Conservation (phyloP, 176 grass and related monocot genomes). For the Leersia perrieri region DNA sequence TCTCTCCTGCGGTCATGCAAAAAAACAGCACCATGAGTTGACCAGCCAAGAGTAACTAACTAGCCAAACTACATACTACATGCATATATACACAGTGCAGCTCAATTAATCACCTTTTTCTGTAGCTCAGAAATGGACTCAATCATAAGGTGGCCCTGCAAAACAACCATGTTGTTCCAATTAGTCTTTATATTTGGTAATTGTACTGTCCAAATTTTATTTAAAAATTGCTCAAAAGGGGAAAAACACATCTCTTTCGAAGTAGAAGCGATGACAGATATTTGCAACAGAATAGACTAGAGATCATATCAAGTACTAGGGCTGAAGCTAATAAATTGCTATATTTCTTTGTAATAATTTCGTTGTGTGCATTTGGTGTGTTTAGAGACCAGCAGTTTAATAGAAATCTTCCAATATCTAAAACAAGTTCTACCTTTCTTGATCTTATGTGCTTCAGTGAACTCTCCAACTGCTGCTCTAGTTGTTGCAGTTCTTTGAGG, state of each 20-base stretch:
- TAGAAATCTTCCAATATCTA: not conserved
- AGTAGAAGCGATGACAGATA: not conserved
- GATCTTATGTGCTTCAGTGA: slow-evolving; percentile 77
- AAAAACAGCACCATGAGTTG: not conserved
- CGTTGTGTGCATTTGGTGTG: not conserved
- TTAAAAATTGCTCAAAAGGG: not conserved
- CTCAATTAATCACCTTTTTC: slow-evolving; percentile 49
- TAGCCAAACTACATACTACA: not conserved
- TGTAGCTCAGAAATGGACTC: slow-evolving; percentile 67
- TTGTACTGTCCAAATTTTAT: not conserved
- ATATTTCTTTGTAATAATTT: slow-evolving; percentile 50
- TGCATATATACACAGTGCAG: not conserved
- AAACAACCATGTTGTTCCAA: not conserved
- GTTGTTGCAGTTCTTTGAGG: slow-evolving; percentile 72
- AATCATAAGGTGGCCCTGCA: slow-evolving; percentile 63
- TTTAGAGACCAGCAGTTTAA: not conserved
- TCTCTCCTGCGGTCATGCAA: slow-evolving; percentile 53
- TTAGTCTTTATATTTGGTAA: not conserved
- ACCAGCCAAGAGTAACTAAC: not conserved
- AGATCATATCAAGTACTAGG: not conserved
- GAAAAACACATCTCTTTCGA: not conserved
- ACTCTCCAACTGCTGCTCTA: slow-evolving; percentile 78
- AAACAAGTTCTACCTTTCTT: slow-evolving; percentile 46
- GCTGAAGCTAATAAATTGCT: slow-evolving; percentile 24
- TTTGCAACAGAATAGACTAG: not conserved